Evolutionary conservation across 2,329 filamentous ascomycete genomes (phyloP).

Genomic region (Gaeumannomyces tritici): DNA sequence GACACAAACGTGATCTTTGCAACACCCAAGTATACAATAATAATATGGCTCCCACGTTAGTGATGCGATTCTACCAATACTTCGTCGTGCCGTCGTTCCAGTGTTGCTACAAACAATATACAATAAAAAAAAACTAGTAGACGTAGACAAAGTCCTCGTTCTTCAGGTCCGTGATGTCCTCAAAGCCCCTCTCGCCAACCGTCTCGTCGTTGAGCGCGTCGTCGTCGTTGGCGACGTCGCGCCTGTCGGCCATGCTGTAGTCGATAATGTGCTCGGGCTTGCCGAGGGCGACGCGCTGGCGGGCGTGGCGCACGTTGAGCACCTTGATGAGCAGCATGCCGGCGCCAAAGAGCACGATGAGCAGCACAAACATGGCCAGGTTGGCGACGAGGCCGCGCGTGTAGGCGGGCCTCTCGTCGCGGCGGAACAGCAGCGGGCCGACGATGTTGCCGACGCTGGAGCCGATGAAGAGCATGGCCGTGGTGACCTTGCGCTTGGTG

Average conservation of each 20-base stretch:
- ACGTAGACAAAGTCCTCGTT: slow-evolving; percentile 14
- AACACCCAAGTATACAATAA: no score
- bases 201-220: slow-evolving; percentile 1
- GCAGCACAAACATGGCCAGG: slow-evolving; percentile 46
- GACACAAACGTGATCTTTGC: no score
- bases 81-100: no score
- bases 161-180: slow-evolving; percentile 11
- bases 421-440: slow-evolving; percentile 52
- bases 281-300: slow-evolving; percentile 8
- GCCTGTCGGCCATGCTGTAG: slow-evolving; percentile 4
- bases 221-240: background rate
- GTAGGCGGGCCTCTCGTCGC: slow-evolving; percentile 48
- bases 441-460: slow-evolving; percentile 55
- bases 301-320: slow-evolving; percentile 8
- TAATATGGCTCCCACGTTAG: no score
- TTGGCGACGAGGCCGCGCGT: slow-evolving; percentile 47
- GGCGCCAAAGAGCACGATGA: slow-evolving; percentile 16
- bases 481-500: slow-evolving; percentile 62
- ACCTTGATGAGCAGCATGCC: slow-evolving; percentile 4
- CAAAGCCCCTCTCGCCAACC: slow-evolving; percentile 9
- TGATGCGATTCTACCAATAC: no score
- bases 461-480: slow-evolving; percentile 54
- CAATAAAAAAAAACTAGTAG: slow-evolving; percentile 4
- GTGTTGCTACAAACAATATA: background rate
- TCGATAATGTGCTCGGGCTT: slow-evolving; percentile 10